phyloP scores from a whole-genome alignment of 768 basidiomycete species.

The Paxillus ammoniavirescens region DNA sequence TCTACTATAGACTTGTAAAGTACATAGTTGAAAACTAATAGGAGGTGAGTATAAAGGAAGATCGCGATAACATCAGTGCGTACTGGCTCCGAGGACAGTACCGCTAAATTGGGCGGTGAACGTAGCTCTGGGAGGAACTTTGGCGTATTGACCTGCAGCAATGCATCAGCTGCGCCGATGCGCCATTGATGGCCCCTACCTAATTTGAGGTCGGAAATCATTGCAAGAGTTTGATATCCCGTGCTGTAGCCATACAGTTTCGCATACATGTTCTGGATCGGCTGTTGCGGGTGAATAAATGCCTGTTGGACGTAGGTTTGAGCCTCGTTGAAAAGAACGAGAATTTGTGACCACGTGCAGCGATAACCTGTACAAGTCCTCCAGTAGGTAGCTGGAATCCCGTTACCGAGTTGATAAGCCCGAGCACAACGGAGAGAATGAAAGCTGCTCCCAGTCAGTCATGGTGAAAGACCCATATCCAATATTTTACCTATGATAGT shows the following conservation, averaged over 20 bases:
- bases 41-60: background rate
- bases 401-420: constrained; percentile 30
- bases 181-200: background rate
- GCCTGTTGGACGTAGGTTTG: constrained; percentile 23
- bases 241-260: constrained; percentile 54
- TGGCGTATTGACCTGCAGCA: constrained; percentile 52
- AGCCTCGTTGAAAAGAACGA: background rate
- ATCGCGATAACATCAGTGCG: constrained; percentile 1
- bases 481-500: constrained; percentile 33
- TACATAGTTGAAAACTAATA: constrained; percentile 18
- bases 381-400: constrained; percentile 11
- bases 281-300: constrained; percentile 21
- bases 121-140: constrained; percentile 49
- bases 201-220: constrained; percentile 44
- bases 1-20: constrained; percentile 18
- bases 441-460: constrained; percentile 8
- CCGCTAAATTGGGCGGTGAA: constrained; percentile 49
- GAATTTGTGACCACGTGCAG: constrained; percentile 6
- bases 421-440: constrained; percentile 39
- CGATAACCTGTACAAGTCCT: constrained; percentile 14
- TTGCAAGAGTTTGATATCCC: constrained; percentile 49
- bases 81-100: constrained; percentile 49
- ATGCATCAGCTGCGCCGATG: constrained; percentile 4
- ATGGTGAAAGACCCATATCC: constrained; percentile 16
- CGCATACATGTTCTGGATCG: constrained; percentile 44